Conservation (phyloP, 1,284 basidiomycete genomes). For the Meira miltonrushii region DNA sequence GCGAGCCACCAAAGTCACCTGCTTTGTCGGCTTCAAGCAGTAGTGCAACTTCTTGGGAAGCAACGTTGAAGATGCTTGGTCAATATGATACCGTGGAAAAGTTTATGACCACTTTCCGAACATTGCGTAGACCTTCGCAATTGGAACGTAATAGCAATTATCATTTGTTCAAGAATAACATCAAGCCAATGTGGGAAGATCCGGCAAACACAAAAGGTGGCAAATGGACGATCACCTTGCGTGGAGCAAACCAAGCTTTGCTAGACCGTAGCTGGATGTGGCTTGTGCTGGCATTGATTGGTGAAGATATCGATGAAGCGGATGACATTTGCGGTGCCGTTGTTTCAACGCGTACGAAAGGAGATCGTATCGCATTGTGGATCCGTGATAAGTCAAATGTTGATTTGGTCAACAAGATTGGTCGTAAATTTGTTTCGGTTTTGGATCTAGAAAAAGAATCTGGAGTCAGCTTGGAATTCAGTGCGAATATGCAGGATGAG, state of each 20-base stretch:
- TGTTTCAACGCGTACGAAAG: constrained; percentile 75
- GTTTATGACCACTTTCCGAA: constrained; percentile 90
- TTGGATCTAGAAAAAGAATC: constrained; percentile 73
- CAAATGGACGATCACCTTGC: constrained; percentile 90
- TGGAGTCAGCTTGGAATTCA: constrained; percentile 76
- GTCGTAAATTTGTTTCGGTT: constrained; percentile 70
- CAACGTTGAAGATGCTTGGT: constrained; percentile 38
- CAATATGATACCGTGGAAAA: constrained; percentile 61
- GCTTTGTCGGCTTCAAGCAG: constrained; percentile 59
- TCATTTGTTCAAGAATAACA: constrained; percentile 82
- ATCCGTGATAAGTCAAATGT: constrained; percentile 74
- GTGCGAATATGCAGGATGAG: constrained; percentile 10
- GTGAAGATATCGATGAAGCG: constrained; percentile 78
- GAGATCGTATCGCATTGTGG: constrained; percentile 86
- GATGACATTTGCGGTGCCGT: constrained; percentile 77
- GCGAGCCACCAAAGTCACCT: constrained; percentile 10
- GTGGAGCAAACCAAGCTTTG: constrained; percentile 65
- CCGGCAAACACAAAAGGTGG: constrained; percentile 81
- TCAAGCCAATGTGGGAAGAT: constrained; percentile 94
- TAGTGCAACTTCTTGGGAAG: constrained; percentile 64
- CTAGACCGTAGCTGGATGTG: constrained; percentile 85
- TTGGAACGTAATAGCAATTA: constrained; percentile 85
- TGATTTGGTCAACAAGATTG: constrained; percentile 74
- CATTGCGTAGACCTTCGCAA: constrained; percentile 81
- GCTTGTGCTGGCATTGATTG: constrained; percentile 83